Evolutionary conservation across 129 eudicot genomes (phyloP).

Genomic region (Mikania micrantha): DNA sequence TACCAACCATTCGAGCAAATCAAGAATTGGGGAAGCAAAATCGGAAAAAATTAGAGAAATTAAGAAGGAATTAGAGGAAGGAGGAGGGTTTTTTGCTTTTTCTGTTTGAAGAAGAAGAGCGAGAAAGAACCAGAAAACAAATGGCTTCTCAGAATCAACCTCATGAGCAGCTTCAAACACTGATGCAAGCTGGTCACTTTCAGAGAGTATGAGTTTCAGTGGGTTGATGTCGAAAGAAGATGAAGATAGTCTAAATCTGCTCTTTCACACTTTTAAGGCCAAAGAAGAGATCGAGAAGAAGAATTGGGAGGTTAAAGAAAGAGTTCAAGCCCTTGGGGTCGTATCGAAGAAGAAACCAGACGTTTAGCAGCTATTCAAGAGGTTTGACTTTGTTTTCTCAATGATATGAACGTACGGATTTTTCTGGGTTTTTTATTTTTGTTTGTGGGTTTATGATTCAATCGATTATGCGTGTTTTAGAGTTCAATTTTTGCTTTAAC

Average conservation of each 20-base stretch:
- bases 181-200: constrained; percentile 54
- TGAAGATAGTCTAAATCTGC: constrained; percentile 88
- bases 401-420: neutral
- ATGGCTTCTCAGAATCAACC: constrained; percentile 24
- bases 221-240: constrained; percentile 62
- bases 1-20: constrained; percentile 13
- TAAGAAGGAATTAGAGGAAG: constrained; percentile 29
- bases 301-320: constrained; percentile 71
- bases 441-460: constrained; percentile 4
- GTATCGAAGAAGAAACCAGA: constrained; percentile 75
- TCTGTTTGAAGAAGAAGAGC: constrained; percentile 22
- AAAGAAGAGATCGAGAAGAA: constrained; percentile 94
- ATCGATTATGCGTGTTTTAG: neutral
- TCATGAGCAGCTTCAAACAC: constrained; percentile 51
- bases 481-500: neutral
- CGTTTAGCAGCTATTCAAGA: constrained; percentile 80
- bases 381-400: constrained; percentile 31
- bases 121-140: constrained; percentile 29
- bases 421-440: constrained; percentile 11
- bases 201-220: constrained; percentile 67
- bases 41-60: constrained; percentile 25
- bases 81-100: constrained; percentile 37
- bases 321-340: constrained; percentile 75
- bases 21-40: neutral
- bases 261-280: constrained; percentile 68